These are phyloP conservation scores for Mikania micrantha DNA, from an alignment of 129 eudicot species.

Conservation along the genomic window DNA sequence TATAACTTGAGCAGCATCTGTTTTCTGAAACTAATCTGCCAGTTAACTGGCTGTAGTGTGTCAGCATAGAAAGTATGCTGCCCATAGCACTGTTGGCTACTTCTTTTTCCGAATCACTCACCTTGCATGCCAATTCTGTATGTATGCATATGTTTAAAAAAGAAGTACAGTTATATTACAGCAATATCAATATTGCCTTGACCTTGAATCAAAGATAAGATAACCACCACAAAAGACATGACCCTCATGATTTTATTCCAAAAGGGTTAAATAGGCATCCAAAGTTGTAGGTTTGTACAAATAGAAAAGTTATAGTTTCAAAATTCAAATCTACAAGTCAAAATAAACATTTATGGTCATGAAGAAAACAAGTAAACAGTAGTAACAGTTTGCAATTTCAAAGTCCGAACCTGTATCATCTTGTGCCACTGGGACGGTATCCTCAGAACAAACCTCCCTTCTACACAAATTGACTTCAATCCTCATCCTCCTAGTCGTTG, in stretches of 20 bases:
- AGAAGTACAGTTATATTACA: not conserved
- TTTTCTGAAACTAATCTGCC: conserved; percentile 60
- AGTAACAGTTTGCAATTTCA: not conserved
- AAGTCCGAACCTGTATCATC: conserved; percentile 49
- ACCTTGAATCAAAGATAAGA: too few relatives aligned
- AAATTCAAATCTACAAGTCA: not conserved
- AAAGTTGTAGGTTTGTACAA: not conserved
- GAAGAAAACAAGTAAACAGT: too few relatives aligned
- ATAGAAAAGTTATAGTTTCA: not conserved
- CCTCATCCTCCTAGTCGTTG: conserved; percentile 35
- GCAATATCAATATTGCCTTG: too few relatives aligned
- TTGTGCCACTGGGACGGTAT: too few relatives aligned
- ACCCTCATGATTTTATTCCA: too few relatives aligned
- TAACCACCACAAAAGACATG: too few relatives aligned
- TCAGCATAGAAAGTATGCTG: conserved; percentile 66
- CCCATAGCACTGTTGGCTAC: conserved; percentile 46
- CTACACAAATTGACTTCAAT: conserved; percentile 36
- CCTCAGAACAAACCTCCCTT: conserved; percentile 73
- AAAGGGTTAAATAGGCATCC: too few relatives aligned
- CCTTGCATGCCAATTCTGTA: conserved; percentile 62
- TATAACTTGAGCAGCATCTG: conserved; percentile 49
- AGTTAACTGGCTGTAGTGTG: conserved; percentile 69
- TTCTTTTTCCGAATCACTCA: conserved; percentile 64
- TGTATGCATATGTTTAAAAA: not conserved
- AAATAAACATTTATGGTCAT: too few relatives aligned